Conservation (phyloP, 2,329 filamentous ascomycete genomes). For the Hypoxylon sp. region DNA sequence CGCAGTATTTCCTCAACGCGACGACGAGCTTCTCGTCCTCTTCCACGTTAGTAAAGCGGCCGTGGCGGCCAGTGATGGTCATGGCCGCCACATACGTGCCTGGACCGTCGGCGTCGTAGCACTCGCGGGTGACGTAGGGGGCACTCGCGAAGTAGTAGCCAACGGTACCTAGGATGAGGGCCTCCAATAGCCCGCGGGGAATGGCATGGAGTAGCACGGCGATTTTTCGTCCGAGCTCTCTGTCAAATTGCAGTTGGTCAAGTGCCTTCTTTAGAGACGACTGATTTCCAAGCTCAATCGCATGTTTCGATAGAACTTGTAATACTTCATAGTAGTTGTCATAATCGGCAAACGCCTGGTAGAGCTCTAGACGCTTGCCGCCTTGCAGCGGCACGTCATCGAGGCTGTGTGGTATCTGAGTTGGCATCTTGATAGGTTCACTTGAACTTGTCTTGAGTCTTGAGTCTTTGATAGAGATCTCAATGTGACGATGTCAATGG, state of each 20-base stretch:
- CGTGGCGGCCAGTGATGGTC: not conserved
- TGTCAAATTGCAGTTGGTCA: not conserved
- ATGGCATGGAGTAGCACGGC: not conserved
- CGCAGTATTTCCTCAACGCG: not conserved
- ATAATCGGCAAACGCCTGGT: not conserved
- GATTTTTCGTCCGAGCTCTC: not conserved
- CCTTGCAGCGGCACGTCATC: not conserved
- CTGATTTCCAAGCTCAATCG: not conserved
- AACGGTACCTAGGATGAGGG: not conserved
- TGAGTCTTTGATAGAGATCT: too few relatives aligned
- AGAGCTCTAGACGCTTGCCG: not conserved
- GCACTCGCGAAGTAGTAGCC: not conserved
- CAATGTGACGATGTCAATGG: too few relatives aligned
- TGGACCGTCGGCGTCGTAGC: not conserved
- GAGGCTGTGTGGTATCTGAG: not conserved
- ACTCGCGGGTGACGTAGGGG: not conserved
- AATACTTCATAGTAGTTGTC: not conserved
- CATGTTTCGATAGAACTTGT: not conserved
- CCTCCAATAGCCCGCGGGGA: not conserved
- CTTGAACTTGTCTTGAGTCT: too few relatives aligned
- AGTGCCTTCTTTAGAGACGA: not conserved
- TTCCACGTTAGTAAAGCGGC: not conserved
- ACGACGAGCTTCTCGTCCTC: not conserved
- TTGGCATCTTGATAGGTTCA: not conserved
- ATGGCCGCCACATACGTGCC: not conserved